Evolutionary conservation across 371 early-diverging fungal genomes (phyloP).

Genomic region (Mucor lusitanicus): DNA sequence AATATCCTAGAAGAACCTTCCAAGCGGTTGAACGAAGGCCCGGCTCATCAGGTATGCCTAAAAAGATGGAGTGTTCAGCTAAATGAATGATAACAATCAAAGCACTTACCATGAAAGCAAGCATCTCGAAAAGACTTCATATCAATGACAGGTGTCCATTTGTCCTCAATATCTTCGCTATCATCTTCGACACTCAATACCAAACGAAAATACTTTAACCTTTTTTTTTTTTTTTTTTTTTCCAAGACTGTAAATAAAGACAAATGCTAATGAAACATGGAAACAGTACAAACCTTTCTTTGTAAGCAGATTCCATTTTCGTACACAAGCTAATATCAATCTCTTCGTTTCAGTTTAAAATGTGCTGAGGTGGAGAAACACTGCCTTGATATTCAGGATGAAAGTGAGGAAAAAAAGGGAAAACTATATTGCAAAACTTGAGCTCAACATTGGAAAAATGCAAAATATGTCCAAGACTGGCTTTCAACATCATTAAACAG

Average conservation of each 20-base stretch:
- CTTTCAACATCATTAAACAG: neutral
- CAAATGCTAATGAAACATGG: too few species aligned
- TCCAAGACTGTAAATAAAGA: neutral
- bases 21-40: slow-evolving; percentile 70
- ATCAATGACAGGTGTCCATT: slow-evolving; percentile 50
- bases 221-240: slow-evolving; percentile 15
- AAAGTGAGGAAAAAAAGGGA: neutral
- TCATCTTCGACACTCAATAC: slow-evolving; percentile 32
- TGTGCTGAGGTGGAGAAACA: neutral
- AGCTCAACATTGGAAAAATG: neutral
- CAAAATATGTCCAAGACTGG: slow-evolving; percentile 1
- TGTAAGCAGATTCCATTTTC: slow-evolving; percentile 41
- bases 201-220: slow-evolving; percentile 43
- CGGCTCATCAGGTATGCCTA: slow-evolving; percentile 77
- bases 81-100: neutral
- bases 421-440: neutral
- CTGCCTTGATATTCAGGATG: neutral
- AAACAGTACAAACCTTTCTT: slow-evolving; percentile 36
- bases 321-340: too few species aligned
- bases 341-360: neutral
- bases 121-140: slow-evolving; percentile 53
- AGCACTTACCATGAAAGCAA: slow-evolving; percentile 48
- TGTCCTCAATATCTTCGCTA: slow-evolving; percentile 15
- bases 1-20: slow-evolving; percentile 75
- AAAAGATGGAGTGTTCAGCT: neutral